Base-by-base conservation (phyloP, 768 basidiomycete species). In the Agrocybe chaxingu region DNA sequence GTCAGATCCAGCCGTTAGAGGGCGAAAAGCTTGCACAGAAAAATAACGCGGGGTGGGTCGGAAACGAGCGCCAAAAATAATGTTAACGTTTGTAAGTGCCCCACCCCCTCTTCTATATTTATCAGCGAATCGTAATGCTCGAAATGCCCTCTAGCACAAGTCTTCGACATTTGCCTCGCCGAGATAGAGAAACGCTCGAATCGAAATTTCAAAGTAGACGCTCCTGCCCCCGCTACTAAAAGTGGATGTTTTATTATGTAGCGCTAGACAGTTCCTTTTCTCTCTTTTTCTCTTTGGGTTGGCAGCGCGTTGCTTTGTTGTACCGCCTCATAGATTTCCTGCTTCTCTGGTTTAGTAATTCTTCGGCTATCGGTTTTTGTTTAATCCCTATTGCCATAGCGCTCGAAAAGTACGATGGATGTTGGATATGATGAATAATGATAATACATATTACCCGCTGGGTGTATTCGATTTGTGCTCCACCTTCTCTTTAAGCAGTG, bases 31-130 rank as follows among this genome's bases (percentile, higher is more conserved):
- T 94, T 31, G 92, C 92, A 10, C 73, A 78, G 56, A 71, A 72
- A 56, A 81, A 83, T 59, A 75, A 84, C 38, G 83, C 88, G 3
- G 86, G 85, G 6, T 94, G 86, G 80, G 75, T 92, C 30, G 92
- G 92, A 94, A 72, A 89, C 90, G 4, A 90, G 87, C 58, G 89
- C 92, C 36, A 87, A 89, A 74, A 76, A 77, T 53, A 87, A 93
- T 59, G 64, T 80, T 64, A 92, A 94, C 67, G 83, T 95, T 61
- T 79, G 91, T 92, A 54, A 69, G 90, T 82, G 35, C 24, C 24
- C 24, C 24, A 24, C 5, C 24, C 24, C 24, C 24, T 24, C 24
- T 34, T 11, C 41, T n/a, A 8, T 36, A 34, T 47, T 29, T 8
- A 32, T 29, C 32, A n/a, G 24, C 12, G 31, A 8, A 34, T 42